Conservation (phyloP, 257 asterid species). For the Solanum pennellii region DNA sequence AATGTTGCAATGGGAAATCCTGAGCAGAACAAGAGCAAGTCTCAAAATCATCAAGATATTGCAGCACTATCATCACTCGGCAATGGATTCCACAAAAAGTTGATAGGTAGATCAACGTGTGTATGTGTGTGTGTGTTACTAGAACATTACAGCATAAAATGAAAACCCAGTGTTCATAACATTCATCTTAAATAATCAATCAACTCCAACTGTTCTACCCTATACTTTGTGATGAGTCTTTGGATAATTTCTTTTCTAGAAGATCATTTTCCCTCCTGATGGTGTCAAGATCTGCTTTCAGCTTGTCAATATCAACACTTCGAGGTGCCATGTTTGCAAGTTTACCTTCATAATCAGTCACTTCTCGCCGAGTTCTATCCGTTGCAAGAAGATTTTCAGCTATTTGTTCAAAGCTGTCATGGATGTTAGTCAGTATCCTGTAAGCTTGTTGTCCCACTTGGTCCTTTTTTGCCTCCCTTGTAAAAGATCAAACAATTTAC, state of each 20-base stretch:
- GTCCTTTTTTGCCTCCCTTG: constrained; percentile 78
- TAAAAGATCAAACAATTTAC: neutral
- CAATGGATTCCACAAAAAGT: neutral
- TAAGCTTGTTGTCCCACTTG: constrained; percentile 55
- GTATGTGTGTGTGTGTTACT: neutral
- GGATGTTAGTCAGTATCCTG: constrained; percentile 48
- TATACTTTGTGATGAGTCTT: neutral
- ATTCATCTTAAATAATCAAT: neutral
- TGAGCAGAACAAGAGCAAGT: neutral
- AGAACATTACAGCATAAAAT: neutral
- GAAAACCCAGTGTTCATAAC: neutral
- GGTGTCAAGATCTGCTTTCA: constrained; percentile 52
- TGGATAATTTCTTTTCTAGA: constrained; percentile 20
- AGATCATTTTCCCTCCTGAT: constrained; percentile 58
- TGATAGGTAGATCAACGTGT: neutral
- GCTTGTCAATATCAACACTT: constrained; percentile 48
- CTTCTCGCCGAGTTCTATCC: constrained; percentile 53
- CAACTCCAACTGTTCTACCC: neutral
- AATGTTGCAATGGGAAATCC: neutral
- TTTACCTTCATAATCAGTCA: constrained; percentile 56
- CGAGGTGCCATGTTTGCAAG: constrained; percentile 34
- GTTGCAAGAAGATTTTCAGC: constrained; percentile 45
- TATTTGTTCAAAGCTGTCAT: constrained; percentile 55
- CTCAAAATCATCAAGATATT: neutral
- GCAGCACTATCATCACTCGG: neutral